These are phyloP conservation scores for Globisporangium abappressorium DNA, from an alignment of 352 stramenopile species.

Conservation along the genomic window DNA sequence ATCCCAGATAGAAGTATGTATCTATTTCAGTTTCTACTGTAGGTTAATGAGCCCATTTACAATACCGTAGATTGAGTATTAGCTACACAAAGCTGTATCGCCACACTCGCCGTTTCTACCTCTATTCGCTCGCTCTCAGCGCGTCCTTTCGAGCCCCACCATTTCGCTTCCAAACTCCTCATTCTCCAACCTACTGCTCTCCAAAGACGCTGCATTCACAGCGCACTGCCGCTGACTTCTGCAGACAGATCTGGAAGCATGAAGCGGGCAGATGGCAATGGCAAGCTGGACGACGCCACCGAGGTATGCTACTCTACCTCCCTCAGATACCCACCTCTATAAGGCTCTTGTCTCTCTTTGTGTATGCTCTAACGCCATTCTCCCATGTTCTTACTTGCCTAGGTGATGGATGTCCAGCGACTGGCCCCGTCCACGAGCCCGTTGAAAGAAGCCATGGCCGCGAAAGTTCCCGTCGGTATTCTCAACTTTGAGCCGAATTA, in stretches of 20 bases:
- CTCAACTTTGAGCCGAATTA: conserved; percentile 62
- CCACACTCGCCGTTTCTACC: too few species aligned
- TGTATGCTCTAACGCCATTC: neutral
- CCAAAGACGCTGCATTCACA: neutral
- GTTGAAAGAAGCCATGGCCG: conserved; percentile 29
- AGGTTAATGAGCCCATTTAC: too few species aligned
- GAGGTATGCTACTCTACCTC: neutral
- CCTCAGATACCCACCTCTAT: neutral
- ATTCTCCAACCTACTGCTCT: neutral
- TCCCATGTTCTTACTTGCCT: neutral
- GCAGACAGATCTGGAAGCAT: neutral
- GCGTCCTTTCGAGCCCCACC: too few species aligned
- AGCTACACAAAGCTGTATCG: too few species aligned
- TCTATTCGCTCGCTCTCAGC: too few species aligned
- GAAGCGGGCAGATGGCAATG: neutral
- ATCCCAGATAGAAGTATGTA: too few species aligned
- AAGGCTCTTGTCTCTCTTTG: neutral
- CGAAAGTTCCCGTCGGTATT: conserved; percentile 31
- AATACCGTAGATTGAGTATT: too few species aligned
- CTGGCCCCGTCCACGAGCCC: conserved; percentile 63
- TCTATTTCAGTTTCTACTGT: too few species aligned
- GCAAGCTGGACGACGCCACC: neutral
- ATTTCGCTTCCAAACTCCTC: too few species aligned
- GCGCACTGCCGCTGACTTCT: neutral
- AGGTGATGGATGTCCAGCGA: conserved; percentile 15